Conservation (phyloP, 192 early-diverging fungal genomes). For the Backusella westeae region DNA sequence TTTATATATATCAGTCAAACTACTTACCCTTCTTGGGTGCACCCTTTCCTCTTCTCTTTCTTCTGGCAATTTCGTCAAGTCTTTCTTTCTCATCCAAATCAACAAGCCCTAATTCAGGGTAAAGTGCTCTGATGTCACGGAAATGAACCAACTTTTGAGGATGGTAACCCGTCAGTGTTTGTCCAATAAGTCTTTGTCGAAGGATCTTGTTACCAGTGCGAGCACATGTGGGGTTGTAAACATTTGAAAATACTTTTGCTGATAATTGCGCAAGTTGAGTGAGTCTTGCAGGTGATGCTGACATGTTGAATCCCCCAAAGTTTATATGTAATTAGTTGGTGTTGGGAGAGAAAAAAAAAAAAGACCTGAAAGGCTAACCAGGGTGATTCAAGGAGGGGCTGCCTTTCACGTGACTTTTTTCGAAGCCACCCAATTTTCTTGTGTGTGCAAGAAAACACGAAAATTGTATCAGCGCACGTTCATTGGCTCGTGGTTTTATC, state of each 20-base stretch:
- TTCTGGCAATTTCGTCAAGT: conserved; percentile 62
- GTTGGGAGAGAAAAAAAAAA: background rate
- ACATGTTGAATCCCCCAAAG: background rate
- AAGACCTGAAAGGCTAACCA: background rate
- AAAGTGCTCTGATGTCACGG: conserved; percentile 48
- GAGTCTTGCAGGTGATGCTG: conserved; percentile 39
- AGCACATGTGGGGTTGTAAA: conserved; percentile 66
- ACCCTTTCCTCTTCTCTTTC: conserved; percentile 74
- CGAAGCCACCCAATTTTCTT: background rate
- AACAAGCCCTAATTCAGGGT: conserved; percentile 50
- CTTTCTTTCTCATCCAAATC: conserved; percentile 65
- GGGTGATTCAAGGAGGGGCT: background rate
- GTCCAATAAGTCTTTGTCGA: conserved; percentile 64
- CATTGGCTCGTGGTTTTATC: background rate
- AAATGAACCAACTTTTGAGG: conserved; percentile 54
- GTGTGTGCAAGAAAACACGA: too few species aligned
- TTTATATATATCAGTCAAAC: background rate
- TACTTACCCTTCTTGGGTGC: conserved; percentile 71
- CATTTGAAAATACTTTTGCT: conserved; percentile 62
- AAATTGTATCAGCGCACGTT: background rate
- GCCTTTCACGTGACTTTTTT: background rate
- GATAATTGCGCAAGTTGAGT: conserved; percentile 56
- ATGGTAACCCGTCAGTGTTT: conserved; percentile 64
- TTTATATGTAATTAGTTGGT: background rate
- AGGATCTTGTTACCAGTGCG: conserved; percentile 75